Conservation (phyloP, 2,329 filamentous ascomycete species). For the Apiospora malaysiana region DNA sequence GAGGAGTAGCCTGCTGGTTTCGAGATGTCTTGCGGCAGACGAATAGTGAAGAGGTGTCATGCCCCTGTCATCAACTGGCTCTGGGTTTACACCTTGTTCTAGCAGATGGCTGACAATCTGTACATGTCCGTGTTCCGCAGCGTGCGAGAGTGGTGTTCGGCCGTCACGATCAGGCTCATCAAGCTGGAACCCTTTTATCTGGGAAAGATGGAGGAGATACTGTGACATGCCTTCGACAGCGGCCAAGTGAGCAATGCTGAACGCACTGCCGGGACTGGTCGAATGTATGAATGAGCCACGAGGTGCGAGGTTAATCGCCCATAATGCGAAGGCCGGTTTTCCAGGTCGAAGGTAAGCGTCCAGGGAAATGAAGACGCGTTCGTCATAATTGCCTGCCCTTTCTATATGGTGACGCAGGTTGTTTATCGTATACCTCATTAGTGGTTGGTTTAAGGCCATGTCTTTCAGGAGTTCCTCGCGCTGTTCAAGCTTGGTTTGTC, state of each 20-base stretch:
- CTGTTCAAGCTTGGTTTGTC: background rate
- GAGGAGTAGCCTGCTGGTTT: constrained; percentile 7
- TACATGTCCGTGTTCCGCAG: constrained; percentile 11
- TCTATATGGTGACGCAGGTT: background rate
- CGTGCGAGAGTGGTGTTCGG: background rate
- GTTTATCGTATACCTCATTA: background rate
- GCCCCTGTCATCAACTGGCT: background rate
- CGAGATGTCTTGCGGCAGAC: background rate
- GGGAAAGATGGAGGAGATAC: background rate
- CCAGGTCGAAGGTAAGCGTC: constrained; percentile 4
- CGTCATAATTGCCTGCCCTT: background rate
- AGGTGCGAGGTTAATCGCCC: background rate
- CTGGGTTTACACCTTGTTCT: constrained; percentile 5
- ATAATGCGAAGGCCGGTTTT: background rate
- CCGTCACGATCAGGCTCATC: background rate
- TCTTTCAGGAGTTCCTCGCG: background rate
- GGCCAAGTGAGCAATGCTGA: background rate
- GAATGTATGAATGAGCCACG: too few species aligned
- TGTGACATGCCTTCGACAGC: background rate
- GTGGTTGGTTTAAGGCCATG: background rate
- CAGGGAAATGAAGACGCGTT: background rate
- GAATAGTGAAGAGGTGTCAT: constrained; percentile 20
- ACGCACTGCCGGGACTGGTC: background rate
- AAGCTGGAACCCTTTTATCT: background rate
- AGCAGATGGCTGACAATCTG: background rate